These are phyloP conservation scores for Candida alai DNA, from an alignment of 805 yeast genomes.

Conservation along the genomic window DNA sequence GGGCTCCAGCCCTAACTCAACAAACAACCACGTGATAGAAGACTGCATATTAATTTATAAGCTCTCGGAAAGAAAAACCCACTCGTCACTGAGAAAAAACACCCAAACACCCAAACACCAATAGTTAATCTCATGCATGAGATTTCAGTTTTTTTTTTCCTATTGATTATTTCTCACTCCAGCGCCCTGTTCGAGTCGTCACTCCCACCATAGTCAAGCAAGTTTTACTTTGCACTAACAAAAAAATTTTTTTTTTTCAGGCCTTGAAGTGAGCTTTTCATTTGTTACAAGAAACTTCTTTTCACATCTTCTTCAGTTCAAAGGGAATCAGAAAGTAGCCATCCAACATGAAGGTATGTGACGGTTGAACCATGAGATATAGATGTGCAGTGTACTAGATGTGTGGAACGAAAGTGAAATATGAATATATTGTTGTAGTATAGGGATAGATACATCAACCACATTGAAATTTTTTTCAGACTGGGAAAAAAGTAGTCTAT, in stretches of 20 bases:
- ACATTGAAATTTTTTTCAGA: too few species aligned
- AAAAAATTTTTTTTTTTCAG: constrained; percentile 5
- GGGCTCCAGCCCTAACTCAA: constrained; percentile 2
- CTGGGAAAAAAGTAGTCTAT: too few species aligned
- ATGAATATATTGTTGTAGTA: too few species aligned
- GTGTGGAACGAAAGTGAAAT: too few species aligned
- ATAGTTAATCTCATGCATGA: too few species aligned
- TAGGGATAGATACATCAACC: too few species aligned
- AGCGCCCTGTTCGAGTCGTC: too few species aligned
- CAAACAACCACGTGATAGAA: constrained; percentile 1
- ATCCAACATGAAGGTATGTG: constrained; percentile 46
- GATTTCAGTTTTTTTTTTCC: constrained; percentile 1
- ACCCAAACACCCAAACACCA: constrained; percentile 1
- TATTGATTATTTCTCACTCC: too few species aligned
- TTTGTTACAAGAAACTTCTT: constrained; percentile 3
- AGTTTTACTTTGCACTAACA: too few species aligned
- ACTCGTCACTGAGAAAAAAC: constrained; percentile 1
- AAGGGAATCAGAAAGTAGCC: constrained; percentile 22
- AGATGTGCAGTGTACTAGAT: too few species aligned
- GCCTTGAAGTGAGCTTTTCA: constrained; percentile 3
- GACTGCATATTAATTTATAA: constrained; percentile 1
- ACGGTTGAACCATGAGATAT: not conserved
- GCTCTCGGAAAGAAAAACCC: not conserved
- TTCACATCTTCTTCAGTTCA: constrained; percentile 6
- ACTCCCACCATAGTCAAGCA: too few species aligned